Conservation (phyloP, 371 early-diverging fungal genomes). For the Smittium culicis region DNA sequence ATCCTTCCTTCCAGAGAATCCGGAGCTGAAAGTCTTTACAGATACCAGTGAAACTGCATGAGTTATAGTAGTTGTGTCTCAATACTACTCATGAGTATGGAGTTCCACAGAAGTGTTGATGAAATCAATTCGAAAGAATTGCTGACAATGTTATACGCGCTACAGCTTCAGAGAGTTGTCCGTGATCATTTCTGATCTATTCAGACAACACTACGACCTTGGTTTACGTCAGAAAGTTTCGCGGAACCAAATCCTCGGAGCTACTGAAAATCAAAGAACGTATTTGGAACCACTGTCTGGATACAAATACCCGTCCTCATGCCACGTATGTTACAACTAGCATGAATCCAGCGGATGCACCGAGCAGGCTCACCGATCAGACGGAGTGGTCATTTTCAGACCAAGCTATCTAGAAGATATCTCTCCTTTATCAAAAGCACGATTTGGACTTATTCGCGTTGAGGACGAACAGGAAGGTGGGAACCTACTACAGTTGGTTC, state of each 20-base stretch:
- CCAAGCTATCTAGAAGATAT: background rate
- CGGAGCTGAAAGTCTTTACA: background rate
- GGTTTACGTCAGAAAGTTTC: background rate
- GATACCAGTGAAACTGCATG: background rate
- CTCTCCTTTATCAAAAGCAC: background rate
- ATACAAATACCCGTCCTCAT: background rate
- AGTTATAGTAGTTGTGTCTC: background rate
- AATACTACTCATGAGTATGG: background rate
- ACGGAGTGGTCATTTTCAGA: background rate
- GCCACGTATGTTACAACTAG: background rate
- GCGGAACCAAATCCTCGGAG: background rate
- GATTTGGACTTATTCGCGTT: background rate
- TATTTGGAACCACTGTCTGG: background rate
- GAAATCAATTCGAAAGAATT: background rate
- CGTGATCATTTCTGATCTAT: background rate
- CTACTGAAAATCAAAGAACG: background rate
- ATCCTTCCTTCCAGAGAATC: background rate
- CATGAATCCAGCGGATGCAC: background rate
- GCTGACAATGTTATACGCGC: background rate
- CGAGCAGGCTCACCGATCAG: background rate
- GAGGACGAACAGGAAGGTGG: background rate
- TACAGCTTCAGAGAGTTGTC: background rate
- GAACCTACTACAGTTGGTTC: background rate
- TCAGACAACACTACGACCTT: background rate
- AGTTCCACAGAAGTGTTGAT: background rate